These are phyloP conservation scores for Solanum rostratum DNA, from an alignment of 257 asterid species.

Conservation along the genomic window DNA sequence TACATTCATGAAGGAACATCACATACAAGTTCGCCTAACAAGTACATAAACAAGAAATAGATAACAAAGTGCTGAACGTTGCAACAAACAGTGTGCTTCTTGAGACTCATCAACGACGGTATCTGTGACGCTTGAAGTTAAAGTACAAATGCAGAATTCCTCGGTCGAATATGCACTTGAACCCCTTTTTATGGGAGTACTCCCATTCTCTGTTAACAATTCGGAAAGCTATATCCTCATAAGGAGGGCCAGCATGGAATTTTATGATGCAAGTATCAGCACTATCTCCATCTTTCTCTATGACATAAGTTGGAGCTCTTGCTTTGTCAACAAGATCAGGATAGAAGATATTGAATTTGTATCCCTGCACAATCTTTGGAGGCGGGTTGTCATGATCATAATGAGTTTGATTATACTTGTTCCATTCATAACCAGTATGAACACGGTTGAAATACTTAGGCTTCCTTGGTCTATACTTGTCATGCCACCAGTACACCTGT, in stretches of 20 bases:
- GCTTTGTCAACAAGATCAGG: conserved; percentile 77
- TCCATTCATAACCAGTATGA: conserved; percentile 87
- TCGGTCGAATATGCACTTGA: conserved; percentile 65
- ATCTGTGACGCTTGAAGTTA: conserved; percentile 77
- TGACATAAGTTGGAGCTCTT: conserved; percentile 56
- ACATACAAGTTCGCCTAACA: not conserved
- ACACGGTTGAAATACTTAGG: conserved; percentile 82
- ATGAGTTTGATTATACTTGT: conserved; percentile 78
- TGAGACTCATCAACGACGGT: conserved; percentile 47
- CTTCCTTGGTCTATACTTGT: conserved; percentile 75
- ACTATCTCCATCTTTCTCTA: conserved; percentile 74
- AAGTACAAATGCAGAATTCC: conserved; percentile 73
- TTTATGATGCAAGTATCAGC: conserved; percentile 71
- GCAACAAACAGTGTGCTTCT: not conserved
- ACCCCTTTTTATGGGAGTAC: conserved; percentile 79
- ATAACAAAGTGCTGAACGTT: not conserved
- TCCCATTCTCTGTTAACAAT: conserved; percentile 87
- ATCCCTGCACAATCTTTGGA: conserved; percentile 83
- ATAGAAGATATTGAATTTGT: conserved; percentile 79
- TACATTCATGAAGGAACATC: not conserved
- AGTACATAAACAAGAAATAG: not conserved
- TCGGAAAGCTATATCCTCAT: conserved; percentile 76
- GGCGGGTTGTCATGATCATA: conserved; percentile 86
- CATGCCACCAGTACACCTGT: conserved; percentile 93
- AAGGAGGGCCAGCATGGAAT: conserved; percentile 87